phyloP scores from a whole-genome alignment of 345 rosid genomes.

The Rhizophora apiculata region DNA sequence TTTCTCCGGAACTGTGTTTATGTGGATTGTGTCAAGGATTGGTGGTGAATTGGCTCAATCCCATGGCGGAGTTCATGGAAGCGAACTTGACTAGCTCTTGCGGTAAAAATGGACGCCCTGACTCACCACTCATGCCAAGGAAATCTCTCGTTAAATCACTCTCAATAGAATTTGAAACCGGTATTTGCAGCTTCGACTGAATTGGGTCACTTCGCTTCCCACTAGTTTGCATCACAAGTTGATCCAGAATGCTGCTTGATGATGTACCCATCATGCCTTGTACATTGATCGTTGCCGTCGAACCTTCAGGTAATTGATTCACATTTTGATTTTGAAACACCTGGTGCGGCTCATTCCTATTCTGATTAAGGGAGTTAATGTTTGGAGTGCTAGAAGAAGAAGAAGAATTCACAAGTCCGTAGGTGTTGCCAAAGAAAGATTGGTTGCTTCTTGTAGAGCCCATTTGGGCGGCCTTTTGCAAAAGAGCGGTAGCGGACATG shows the following conservation, averaged over 20 bases:
- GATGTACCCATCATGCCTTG: slow-evolving; percentile 20
- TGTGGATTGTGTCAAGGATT: slow-evolving; percentile 9
- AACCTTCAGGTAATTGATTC: slow-evolving; percentile 27
- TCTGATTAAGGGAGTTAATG: slow-evolving; percentile 21
- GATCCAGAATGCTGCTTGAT: slow-evolving; percentile 27
- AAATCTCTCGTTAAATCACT: slow-evolving; percentile 69
- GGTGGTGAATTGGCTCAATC: slow-evolving; percentile 43
- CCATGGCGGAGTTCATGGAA: slow-evolving; percentile 53
- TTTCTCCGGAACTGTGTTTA: not conserved
- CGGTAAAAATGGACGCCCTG: slow-evolving; percentile 44
- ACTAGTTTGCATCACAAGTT: slow-evolving; percentile 31
- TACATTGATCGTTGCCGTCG: slow-evolving; percentile 14
- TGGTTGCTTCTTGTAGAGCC: slow-evolving; percentile 82
- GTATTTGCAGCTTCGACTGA: slow-evolving; percentile 27
- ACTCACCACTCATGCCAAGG: slow-evolving; percentile 65
- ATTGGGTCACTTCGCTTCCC: slow-evolving; percentile 17
- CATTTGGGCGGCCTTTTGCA: slow-evolving; percentile 94
- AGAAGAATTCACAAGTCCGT: slow-evolving; percentile 46
- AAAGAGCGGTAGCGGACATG: slow-evolving; percentile 89
- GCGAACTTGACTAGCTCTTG: slow-evolving; percentile 76
- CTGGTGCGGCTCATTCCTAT: slow-evolving; percentile 30
- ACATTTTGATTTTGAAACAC: slow-evolving; percentile 29
- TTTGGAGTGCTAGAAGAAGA: slow-evolving; percentile 37
- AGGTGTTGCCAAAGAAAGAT: slow-evolving; percentile 37
- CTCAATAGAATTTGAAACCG: slow-evolving; percentile 37